phyloP scores from a whole-genome alignment of 768 basidiomycete genomes.

The Thelephora aurantiotincta region DNA sequence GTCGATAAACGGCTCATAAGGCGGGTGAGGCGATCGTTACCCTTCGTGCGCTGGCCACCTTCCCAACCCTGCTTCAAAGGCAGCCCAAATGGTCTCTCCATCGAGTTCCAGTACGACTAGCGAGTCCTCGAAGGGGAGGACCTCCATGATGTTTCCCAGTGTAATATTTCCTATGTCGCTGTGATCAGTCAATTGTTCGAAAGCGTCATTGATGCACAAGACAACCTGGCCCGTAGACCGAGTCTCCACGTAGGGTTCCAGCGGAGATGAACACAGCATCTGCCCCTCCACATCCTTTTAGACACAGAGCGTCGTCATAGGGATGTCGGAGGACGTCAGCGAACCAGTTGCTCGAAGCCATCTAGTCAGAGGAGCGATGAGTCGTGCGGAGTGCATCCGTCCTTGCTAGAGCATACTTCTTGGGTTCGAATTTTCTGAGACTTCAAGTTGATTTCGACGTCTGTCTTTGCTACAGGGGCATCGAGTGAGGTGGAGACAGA shows the following conservation, averaged over 20 bases:
- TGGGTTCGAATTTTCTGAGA: constrained; percentile 60
- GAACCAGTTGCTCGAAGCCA: constrained; percentile 68
- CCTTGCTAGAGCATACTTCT: constrained; percentile 33
- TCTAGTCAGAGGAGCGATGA: constrained; percentile 23
- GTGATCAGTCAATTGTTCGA: not conserved
- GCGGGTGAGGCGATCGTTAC: constrained; percentile 24
- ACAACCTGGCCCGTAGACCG: constrained; percentile 68
- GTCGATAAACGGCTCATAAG: too few relatives aligned
- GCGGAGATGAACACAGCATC: constrained; percentile 75
- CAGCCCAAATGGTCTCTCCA: constrained; percentile 67
- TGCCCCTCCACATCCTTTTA: constrained; percentile 46
- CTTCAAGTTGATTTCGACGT: constrained; percentile 54
- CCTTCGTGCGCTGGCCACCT: constrained; percentile 90
- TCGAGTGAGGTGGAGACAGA: constrained; percentile 57
- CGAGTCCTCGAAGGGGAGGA: constrained; percentile 81
- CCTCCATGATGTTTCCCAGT: constrained; percentile 78
- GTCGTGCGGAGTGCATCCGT: not conserved
- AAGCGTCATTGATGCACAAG: not conserved
- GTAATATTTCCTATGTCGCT: constrained; percentile 45
- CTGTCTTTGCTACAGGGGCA: constrained; percentile 61
- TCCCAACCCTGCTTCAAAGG: constrained; percentile 54
- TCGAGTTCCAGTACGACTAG: constrained; percentile 70
- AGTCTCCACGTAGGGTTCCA: constrained; percentile 79
- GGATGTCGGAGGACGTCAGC: constrained; percentile 74
- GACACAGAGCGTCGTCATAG: constrained; percentile 56